Percentiles rank a stretch among this genome's conserved stretches.
Evolutionary conservation across 1,139 yeast species (phyloP).

Genomic region (Blastobotrys illinoisensis): DNA sequence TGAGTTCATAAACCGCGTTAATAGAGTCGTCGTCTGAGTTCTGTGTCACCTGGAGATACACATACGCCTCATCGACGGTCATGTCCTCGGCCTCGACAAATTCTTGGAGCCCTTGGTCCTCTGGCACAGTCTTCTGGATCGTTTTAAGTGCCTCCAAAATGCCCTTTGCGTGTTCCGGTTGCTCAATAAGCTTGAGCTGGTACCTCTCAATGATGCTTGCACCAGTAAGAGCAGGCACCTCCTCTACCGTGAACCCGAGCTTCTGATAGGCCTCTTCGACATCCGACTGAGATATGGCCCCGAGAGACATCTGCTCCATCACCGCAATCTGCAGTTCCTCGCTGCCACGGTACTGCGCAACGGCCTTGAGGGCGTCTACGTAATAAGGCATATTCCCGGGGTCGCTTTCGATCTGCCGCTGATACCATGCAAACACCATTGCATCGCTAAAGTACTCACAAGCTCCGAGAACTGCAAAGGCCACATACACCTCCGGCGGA

Average conservation of each 20-base stretch:
- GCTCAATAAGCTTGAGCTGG: constrained; percentile 14
- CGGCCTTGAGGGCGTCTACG: constrained; percentile 56
- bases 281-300: constrained; percentile 60
- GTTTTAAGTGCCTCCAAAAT: constrained; percentile 21
- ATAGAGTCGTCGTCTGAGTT: constrained; percentile 73
- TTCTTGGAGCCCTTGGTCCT: constrained; percentile 30
- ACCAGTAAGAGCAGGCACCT: constrained; percentile 19
- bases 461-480: constrained; percentile 43
- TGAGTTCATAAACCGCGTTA: constrained; percentile 48
- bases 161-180: constrained; percentile 14
- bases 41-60: constrained; percentile 53
- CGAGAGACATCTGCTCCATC: constrained; percentile 47
- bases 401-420: constrained; percentile 50
- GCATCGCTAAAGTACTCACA: constrained; percentile 58
- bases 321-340: constrained; percentile 48
- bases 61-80: constrained; percentile 52
- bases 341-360: constrained; percentile 44
- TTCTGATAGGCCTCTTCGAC: constrained; percentile 48
- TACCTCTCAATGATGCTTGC: constrained; percentile 25
- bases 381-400: constrained; percentile 51
- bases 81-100: constrained; percentile 53
- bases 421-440: constrained; percentile 56
- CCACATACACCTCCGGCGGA: constrained; percentile 30
- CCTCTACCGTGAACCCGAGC: constrained; percentile 43
- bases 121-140: constrained; percentile 15